Evolutionary conservation across 1,284 basidiomycete genomes (phyloP), one percentile per base, ranked within the genome.

Genomic region (Phellopilus nigrolimitatus): DNA sequence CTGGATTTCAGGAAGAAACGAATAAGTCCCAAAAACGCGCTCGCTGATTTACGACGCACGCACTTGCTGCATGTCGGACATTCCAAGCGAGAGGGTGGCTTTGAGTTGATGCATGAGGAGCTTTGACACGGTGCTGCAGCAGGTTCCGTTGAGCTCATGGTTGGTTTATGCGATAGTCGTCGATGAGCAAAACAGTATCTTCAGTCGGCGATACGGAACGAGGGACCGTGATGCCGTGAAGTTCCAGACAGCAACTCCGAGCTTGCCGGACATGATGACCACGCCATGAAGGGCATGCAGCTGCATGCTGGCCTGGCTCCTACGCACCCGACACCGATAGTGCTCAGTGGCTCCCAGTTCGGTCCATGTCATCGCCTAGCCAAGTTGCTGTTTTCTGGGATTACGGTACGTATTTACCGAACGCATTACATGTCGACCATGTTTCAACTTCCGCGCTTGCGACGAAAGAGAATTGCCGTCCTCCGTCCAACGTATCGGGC

Each of bases 51-150:
- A 45, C 31, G 24, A 36, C 22, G 19, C 8, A 70, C 76, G 59
- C 57, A 88, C 88, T 90, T 90, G 68, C 75, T 79, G 68, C 88
- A 91, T 3, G 87, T 87, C 2, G 88, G 88, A 61, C 88, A 91
- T 66, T 91, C 88, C 19, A 91, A 71, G 15, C 74, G 73, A 22
- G 88, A 90, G 10, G 80, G 76, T 1, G 88, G 88, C 55, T 88
- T 81, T 24, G 83, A 84, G 56, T 88, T 89, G 17, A 78, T 73
- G 64, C 88, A 91, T 24, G 67, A 67, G 3, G 75, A 64, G 66
- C 82, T 88, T 65, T 90, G 86, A 65, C 87, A 90, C 48, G 65
- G 61, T n/a, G 76, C 64, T 21, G 66, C 55, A 15, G 62, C 51
- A 28, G 69, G 59, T 58, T 58, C 70, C 58, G 63, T 57, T 15